phyloP scores from a whole-genome alignment of 306 rosid species.

The Senna tora region DNA sequence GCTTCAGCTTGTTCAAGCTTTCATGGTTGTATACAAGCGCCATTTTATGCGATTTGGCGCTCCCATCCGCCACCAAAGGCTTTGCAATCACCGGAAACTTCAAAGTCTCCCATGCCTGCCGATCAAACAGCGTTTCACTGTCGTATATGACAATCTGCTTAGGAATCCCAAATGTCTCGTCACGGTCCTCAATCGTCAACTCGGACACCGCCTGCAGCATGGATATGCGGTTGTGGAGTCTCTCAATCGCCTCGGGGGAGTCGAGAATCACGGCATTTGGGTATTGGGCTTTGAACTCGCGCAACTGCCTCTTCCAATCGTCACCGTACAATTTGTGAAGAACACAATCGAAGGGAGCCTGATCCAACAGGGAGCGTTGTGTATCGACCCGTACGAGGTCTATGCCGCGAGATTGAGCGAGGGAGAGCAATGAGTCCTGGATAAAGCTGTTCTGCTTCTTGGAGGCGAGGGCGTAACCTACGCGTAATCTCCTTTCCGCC shows the following conservation, averaged over 20 bases:
- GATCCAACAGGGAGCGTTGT: slow-evolving; percentile 52
- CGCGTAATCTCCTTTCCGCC: slow-evolving; percentile 63
- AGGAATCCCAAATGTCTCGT: slow-evolving; percentile 66
- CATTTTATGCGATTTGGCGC: slow-evolving; percentile 74
- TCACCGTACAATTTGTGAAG: slow-evolving; percentile 66
- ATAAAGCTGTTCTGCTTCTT: slow-evolving; percentile 73
- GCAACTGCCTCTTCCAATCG: slow-evolving; percentile 58
- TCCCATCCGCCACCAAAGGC: slow-evolving; percentile 68
- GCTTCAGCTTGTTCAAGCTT: slow-evolving; percentile 54
- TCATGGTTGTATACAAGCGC: slow-evolving; percentile 56
- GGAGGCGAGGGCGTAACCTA: slow-evolving; percentile 63
- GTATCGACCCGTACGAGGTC: slow-evolving; percentile 57
- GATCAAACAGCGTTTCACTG: slow-evolving; percentile 56
- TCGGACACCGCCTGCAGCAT: slow-evolving; percentile 72
- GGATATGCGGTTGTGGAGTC: slow-evolving; percentile 72
- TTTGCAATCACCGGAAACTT: slow-evolving; percentile 68
- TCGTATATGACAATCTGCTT: slow-evolving; percentile 68
- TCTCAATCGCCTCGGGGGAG: slow-evolving; percentile 61
- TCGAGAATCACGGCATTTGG: slow-evolving; percentile 61
- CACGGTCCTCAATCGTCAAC: slow-evolving; percentile 46
- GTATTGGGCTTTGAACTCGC: slow-evolving; percentile 42
- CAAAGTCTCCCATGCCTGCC: slow-evolving; percentile 50
- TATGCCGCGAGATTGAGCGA: slow-evolving; percentile 58
- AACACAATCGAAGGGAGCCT: slow-evolving; percentile 67
- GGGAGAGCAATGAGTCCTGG: slow-evolving; percentile 52